phyloP scores from a whole-genome alignment of 305 asterid genomes.

The Petunia hybrid region DNA sequence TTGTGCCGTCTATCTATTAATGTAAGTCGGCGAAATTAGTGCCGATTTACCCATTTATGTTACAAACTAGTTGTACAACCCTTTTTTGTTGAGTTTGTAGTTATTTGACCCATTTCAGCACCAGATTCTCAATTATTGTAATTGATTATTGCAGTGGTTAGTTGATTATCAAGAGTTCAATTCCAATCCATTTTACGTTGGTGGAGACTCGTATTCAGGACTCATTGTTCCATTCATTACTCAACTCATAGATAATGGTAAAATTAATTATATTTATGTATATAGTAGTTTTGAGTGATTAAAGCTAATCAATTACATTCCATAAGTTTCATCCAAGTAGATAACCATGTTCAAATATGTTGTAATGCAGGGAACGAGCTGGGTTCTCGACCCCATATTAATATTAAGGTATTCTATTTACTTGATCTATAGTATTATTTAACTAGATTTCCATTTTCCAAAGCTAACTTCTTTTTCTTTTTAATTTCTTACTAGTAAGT shows the following conservation, averaged over 20 bases:
- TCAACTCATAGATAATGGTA: slow-evolving; percentile 13
- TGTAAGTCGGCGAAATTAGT: no score
- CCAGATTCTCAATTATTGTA: no score
- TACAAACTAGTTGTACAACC: neutral
- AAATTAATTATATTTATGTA: no score
- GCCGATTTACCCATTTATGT: no score
- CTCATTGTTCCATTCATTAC: slow-evolving; percentile 32
- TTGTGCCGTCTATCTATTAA: no score
- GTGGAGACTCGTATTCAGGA: slow-evolving; percentile 42
- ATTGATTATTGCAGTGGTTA: slow-evolving; percentile 39
- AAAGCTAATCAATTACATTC: no score
- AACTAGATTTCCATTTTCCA: neutral
- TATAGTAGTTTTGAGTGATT: no score
- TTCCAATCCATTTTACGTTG: slow-evolving; percentile 41
- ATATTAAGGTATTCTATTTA: neutral
- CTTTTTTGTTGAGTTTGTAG: neutral
- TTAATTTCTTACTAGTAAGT: neutral
- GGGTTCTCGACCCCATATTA: slow-evolving; percentile 32
- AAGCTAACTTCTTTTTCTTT: neutral
- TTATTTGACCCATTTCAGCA: no score
- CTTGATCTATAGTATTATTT: neutral
- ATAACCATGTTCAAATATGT: no score
- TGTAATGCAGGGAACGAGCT: slow-evolving; percentile 35
- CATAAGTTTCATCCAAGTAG: no score
- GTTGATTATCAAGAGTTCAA: slow-evolving; percentile 30